These are phyloP conservation scores for Auriscalpium orientale DNA, from an alignment of 768 basidiomycete genomes.

Conservation along the genomic window DNA sequence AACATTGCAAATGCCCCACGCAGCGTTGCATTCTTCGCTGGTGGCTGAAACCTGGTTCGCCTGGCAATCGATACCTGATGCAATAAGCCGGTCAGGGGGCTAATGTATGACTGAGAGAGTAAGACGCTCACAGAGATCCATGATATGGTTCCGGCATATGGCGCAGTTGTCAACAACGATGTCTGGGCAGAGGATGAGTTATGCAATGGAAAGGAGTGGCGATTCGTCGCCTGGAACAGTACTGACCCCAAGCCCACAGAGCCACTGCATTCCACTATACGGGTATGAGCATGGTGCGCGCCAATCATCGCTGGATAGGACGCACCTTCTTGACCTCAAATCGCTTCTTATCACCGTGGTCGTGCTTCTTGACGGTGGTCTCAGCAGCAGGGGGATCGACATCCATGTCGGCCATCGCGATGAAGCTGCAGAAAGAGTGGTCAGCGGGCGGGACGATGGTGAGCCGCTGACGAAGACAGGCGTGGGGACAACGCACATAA, in stretches of 20 bases:
- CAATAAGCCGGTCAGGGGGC: neutral
- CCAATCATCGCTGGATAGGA: neutral
- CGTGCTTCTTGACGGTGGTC: conserved; percentile 35
- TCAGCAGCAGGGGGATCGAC: conserved; percentile 50
- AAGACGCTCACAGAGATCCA: conserved; percentile 86
- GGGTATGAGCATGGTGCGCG: neutral
- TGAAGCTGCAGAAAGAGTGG: neutral
- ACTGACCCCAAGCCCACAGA: conserved; percentile 95
- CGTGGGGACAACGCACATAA: neutral
- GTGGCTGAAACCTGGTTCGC: conserved; percentile 97
- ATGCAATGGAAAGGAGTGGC: neutral
- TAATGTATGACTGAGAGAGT: neutral
- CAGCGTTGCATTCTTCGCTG: conserved; percentile 94
- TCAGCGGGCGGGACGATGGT: neutral
- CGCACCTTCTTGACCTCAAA: conserved; percentile 99
- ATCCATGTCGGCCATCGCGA: conserved; percentile 57
- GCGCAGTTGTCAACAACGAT: conserved; percentile 99
- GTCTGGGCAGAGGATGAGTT: conserved; percentile 40
- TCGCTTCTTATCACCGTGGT: conserved; percentile 69
- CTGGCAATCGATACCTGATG: conserved; percentile 95
- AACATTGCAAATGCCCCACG: conserved; percentile 99
- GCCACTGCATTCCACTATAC: conserved; percentile 96
- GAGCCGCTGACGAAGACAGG: neutral
- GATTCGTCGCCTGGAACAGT: neutral
- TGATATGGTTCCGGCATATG: conserved; percentile 99